Evolutionary conservation across 1,139 yeast species (phyloP).

Genomic region (Meyerozyma athensensis): DNA sequence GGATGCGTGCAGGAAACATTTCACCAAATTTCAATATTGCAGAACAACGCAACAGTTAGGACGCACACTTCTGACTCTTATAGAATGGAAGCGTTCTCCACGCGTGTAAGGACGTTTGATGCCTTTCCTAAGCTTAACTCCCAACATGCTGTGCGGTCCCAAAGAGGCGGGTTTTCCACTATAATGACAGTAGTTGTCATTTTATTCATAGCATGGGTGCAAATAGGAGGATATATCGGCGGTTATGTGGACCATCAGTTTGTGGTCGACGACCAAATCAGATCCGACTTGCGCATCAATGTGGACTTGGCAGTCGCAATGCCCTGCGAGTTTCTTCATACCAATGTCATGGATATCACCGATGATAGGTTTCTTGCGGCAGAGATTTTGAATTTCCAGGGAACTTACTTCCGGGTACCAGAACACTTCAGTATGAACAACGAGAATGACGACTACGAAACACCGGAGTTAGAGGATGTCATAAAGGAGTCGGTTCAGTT

Average conservation of each 20-base stretch:
- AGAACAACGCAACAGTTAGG: not conserved
- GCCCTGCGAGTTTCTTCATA: conserved; percentile 75
- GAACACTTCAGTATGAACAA: conserved; percentile 36
- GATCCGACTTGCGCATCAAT: conserved; percentile 62
- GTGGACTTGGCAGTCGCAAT: conserved; percentile 76
- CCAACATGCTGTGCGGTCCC: conserved; percentile 67
- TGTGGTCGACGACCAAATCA: conserved; percentile 61
- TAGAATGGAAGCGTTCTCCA: conserved; percentile 34
- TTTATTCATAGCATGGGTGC: conserved; percentile 75
- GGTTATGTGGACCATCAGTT: conserved; percentile 80
- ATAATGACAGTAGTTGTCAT: conserved; percentile 56
- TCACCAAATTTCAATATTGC: not conserved
- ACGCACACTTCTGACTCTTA: not conserved
- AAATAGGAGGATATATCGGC: conserved; percentile 78
- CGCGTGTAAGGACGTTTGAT: conserved; percentile 63
- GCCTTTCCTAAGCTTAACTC: conserved; percentile 85
- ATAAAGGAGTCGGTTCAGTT: conserved; percentile 63
- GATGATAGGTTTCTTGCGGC: conserved; percentile 75
- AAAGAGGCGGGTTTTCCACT: conserved; percentile 76
- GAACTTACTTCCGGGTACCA: conserved; percentile 54
- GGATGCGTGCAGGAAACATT: not conserved
- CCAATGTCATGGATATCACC: conserved; percentile 75
- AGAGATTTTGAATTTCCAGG: conserved; percentile 67
- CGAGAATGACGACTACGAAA: conserved; percentile 43
- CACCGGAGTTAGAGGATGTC: conserved; percentile 65